Base-by-base conservation (phyloP, 2,329 filamentous ascomycete species). In the Fusarium hainanense region DNA sequence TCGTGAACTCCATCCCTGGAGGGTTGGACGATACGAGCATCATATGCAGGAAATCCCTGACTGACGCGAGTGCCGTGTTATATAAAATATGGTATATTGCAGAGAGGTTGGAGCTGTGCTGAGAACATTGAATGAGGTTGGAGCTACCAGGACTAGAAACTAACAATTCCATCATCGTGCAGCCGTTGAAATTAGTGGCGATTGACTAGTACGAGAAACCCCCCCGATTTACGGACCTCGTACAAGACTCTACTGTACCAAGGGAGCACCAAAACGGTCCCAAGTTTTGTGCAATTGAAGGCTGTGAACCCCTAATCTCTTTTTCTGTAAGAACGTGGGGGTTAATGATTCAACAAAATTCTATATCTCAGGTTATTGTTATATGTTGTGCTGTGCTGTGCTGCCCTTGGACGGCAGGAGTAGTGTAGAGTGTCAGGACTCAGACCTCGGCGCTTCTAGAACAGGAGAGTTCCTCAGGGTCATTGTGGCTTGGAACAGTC, bases 171-270 rank as follows among this genome's bases (percentile, higher is more conserved):
- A 70, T 70, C 67, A 70, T 70, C 14, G 54, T 70, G 68, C 67
- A 70, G 68, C 68, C 68, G 68, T 70, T 70, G 63, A 71, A 69
- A 70, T 70, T 70, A 71, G 68, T 70, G 68, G 68, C 68, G 59
- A 61, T 66, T 48, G 14, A 47, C 52, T 70, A 68, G 54, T 54
- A 37, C 51, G 47, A 44, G 32, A 70, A 64, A 43, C 50, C 42
- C 50, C 56, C 43, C 58, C 63, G 67, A 58, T 47, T 25, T 54
- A 61, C 41, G 55, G 42, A 58, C 7, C 50, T 43, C 20, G 32
- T 32, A 20, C n/a, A 43, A n/a, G 32, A 30, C 28, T 37, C 32
- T 37, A 18, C 32, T 43, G 43, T 9, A 32, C 23, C n/a, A 37
- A 28, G 37, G 41, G 42, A 56, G 41, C 23, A 68, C 56, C 43